Evolutionary conservation across 2,329 filamentous ascomycete genomes (phyloP).

Genomic region (Lasiodiplodia citricola): DNA sequence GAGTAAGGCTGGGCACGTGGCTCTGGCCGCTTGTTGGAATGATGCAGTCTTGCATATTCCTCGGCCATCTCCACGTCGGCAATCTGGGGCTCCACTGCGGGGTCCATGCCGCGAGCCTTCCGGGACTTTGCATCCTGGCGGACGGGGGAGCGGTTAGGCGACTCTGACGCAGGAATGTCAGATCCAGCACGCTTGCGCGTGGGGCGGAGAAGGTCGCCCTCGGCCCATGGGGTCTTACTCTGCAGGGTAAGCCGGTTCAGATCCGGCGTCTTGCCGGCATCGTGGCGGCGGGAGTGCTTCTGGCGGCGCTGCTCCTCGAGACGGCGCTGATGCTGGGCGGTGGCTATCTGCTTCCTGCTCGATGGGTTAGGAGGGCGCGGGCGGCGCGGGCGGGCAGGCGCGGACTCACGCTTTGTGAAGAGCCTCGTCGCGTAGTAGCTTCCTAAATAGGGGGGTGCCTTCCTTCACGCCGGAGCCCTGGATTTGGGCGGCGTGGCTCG

Average conservation of each 20-base stretch:
- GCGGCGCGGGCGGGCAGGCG: conserved; percentile 13
- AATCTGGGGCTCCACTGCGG: conserved; percentile 10
- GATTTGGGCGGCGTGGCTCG: conserved; percentile 37
- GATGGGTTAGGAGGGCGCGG: conserved; percentile 12
- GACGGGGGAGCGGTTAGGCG: conserved; percentile 1
- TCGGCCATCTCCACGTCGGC: conserved; percentile 16
- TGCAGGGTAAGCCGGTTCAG: conserved; percentile 37
- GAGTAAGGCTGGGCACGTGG: neutral
- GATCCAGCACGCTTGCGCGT: conserved; percentile 22
- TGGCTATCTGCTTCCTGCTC: neutral
- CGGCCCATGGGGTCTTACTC: neutral
- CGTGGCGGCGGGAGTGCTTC: conserved; percentile 32
- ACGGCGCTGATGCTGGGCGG: conserved; percentile 28
- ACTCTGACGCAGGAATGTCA: conserved; percentile 22
- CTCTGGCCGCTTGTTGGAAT: neutral
- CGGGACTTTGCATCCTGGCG: conserved; percentile 31
- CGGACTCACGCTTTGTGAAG: conserved; percentile 35
- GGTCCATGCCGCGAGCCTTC: neutral
- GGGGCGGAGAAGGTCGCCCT: conserved; percentile 9
- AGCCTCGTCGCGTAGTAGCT: conserved; percentile 34
- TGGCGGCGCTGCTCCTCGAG: conserved; percentile 28
- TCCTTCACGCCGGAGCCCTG: conserved; percentile 27
- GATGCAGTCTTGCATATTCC: conserved; percentile 1
- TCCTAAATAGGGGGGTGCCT: conserved; percentile 32
- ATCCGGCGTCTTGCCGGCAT: conserved; percentile 36